These are phyloP conservation scores for Botryotinia narcissicola DNA, from an alignment of 2,329 filamentous ascomycete genomes.

Conservation along the genomic window DNA sequence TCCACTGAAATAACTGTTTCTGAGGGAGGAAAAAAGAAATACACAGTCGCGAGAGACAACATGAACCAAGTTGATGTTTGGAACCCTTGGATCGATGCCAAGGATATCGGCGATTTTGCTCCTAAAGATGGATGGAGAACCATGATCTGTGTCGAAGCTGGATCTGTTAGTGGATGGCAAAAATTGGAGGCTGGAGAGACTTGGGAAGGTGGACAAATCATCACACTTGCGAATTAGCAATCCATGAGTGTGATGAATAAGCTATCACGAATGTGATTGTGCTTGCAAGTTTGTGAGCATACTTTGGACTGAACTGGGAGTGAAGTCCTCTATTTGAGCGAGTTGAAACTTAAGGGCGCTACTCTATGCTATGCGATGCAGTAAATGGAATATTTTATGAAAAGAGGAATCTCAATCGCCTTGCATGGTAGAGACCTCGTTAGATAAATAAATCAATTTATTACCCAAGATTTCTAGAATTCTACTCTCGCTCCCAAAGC, in stretches of 20 bases:
- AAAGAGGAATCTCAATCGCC: not conserved
- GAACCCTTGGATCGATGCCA: conserved; percentile 93
- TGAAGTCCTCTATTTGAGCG: not conserved
- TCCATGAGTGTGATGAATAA: not conserved
- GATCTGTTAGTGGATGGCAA: conserved; percentile 77
- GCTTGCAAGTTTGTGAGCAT: not conserved
- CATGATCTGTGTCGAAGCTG: conserved; percentile 94
- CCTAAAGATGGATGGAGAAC: conserved; percentile 88
- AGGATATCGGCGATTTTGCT: conserved; percentile 78
- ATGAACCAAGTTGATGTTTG: conserved; percentile 88
- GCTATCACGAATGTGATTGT: conserved; percentile 11
- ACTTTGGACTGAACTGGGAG: not conserved
- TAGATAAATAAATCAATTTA: not conserved
- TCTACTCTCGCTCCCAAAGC: too few relatives aligned
- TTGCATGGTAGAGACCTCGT: not conserved
- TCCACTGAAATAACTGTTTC: conserved; percentile 56
- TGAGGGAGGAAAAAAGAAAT: conserved; percentile 62
- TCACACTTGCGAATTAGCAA: conserved; percentile 18
- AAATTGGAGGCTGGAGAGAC: conserved; percentile 76
- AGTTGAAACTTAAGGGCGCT: not conserved
- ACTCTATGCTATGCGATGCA: not conserved
- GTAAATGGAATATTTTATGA: not conserved
- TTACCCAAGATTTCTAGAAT: not conserved
- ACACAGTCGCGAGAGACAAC: conserved; percentile 78
- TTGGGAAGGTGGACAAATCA: conserved; percentile 53